Evolutionary conservation across 2,329 filamentous ascomycete genomes (phyloP).

Genomic region (Cladophialophora yegresii): DNA sequence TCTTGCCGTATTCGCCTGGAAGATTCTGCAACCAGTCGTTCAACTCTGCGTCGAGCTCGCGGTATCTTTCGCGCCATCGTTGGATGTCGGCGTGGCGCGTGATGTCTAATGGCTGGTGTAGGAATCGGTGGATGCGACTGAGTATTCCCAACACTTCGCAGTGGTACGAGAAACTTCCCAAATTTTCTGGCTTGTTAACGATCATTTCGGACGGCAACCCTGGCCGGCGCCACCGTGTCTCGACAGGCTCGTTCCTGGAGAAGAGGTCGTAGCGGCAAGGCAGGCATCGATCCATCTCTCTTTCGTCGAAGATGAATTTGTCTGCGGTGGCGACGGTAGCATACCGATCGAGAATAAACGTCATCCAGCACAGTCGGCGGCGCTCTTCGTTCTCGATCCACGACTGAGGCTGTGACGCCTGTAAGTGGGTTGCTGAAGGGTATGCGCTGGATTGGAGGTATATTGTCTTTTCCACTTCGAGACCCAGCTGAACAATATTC

Average conservation of each 20-base stretch:
- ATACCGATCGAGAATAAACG: conserved; percentile 86
- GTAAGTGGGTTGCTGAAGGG: conserved; percentile 79
- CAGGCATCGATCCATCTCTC: conserved; percentile 81
- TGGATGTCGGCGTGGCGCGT: conserved; percentile 80
- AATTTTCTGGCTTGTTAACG: conserved; percentile 69
- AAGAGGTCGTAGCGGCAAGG: conserved; percentile 87
- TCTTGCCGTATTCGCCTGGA: conserved; percentile 80
- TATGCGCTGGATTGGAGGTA: conserved; percentile 75
- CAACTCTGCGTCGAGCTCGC: conserved; percentile 77
- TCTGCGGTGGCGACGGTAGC: conserved; percentile 89
- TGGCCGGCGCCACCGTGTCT: conserved; percentile 75
- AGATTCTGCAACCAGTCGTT: conserved; percentile 81
- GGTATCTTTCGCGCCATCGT: conserved; percentile 83
- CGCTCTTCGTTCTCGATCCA: conserved; percentile 89
- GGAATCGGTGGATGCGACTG: conserved; percentile 81
- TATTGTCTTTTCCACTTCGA: conserved; percentile 80
- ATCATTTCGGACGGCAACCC: conserved; percentile 36
- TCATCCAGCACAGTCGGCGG: conserved; percentile 87
- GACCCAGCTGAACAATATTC: conserved; percentile 81
- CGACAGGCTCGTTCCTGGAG: conserved; percentile 77
- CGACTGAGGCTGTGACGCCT: conserved; percentile 76
- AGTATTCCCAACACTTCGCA: conserved; percentile 88
- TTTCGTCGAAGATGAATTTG: conserved; percentile 84
- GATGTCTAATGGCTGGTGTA: conserved; percentile 88
- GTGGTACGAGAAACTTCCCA: conserved; percentile 87